Base-by-base conservation (phyloP, 2,329 filamentous ascomycete species). In the Blastomyces emzantsi region DNA sequence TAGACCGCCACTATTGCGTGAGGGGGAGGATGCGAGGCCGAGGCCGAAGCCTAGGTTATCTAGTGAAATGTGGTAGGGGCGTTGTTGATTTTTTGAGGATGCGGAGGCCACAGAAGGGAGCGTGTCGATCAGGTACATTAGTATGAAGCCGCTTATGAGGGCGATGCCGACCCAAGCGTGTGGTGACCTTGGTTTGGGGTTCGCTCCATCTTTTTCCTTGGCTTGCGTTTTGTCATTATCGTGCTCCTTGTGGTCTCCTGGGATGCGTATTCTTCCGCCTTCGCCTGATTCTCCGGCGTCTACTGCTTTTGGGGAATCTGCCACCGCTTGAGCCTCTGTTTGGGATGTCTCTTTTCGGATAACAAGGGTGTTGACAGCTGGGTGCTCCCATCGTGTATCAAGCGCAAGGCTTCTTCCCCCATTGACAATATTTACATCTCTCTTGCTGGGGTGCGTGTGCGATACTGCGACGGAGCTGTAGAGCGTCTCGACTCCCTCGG, bases 91-190 rank as follows among this genome's bases (percentile, higher is more conserved):
- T 70, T 87, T 86, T 47, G 90, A 78, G 51, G 83, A 81, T 25
- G 90, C 82, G 1, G 84, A 83, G 6, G 87, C 85, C 73, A 92
- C 89, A 51, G 86, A 85, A 8, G 92, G 91, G 9, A 96, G 77
- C 61, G 90, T 87, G 76, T 99, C 93, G 71, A 99, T 89, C 28
- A 99, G 83, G 73, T 96, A 97, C 94, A 99, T 99, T 67, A 97
- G 83, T 64, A 96, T 86, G 76, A 97, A 99, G 15, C 94, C 94
- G 19, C 90, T 79, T 63, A 96, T 86, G 61, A 99, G 80, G 1
- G 92, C 90, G 62, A 97, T 82, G 5, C 94, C 94, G 64, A 99
- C 89, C 77, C 90, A 94, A 81, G 74, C 92, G 84, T 80, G 86
- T 1, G 85, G 85, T 28, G 75, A 79, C 67, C 73, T 74, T n/a